Conservation (phyloP, 1,284 basidiomycete genomes). For the Puccinia polysora region DNA sequence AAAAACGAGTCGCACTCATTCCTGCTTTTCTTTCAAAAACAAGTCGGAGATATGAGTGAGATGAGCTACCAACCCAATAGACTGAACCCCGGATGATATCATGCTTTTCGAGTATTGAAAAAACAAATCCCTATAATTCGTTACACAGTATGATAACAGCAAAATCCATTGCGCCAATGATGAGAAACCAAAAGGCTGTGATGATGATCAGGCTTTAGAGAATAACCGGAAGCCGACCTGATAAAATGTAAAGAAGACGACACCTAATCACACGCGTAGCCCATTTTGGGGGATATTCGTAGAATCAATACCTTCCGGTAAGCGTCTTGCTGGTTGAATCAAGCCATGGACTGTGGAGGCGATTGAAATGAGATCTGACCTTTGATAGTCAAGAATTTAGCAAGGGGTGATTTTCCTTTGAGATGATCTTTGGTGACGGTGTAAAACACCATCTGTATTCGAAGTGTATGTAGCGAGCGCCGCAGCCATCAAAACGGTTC, state of each 20-base stretch:
- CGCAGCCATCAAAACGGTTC: background rate
- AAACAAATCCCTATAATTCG: conserved; percentile 40
- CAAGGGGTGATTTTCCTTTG: conserved; percentile 65
- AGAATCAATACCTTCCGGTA: too few species aligned
- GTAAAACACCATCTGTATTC: conserved; percentile 61
- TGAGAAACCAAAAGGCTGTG: too few species aligned
- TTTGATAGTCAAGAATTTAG: conserved; percentile 64
- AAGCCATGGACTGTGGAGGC: too few species aligned
- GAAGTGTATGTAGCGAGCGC: background rate
- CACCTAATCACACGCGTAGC: conserved; percentile 55
- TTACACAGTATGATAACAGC: too few species aligned
- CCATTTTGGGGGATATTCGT: too few species aligned
- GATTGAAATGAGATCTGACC: too few species aligned
- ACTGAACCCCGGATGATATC: conserved; percentile 21
- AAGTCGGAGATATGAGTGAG: background rate
- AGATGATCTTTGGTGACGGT: conserved; percentile 70
- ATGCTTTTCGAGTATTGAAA: conserved; percentile 35
- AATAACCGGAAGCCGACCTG: too few species aligned
- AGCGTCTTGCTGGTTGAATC: too few species aligned
- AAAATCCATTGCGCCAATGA: background rate
- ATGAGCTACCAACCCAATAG: conserved; percentile 19
- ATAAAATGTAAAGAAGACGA: conserved; percentile 64
- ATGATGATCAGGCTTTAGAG: too few species aligned
- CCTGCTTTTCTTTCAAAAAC: too few species aligned
- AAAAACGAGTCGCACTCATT: too few species aligned